Conservation (phyloP, 805 yeast genomes). For the Candida maltosa region DNA sequence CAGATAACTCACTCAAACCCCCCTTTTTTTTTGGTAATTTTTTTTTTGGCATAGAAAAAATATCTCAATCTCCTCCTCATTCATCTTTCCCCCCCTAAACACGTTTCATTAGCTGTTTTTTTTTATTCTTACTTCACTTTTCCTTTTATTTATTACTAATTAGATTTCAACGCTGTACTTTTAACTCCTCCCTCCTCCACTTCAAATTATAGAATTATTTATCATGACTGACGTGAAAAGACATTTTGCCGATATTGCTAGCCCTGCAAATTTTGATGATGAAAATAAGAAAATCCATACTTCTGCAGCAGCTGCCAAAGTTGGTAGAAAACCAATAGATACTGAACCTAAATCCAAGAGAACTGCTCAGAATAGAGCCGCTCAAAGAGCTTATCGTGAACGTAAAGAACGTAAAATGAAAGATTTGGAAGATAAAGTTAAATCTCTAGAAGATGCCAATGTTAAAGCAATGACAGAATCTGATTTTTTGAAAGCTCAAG, state of each 20-base stretch:
- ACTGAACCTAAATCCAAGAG: constrained; percentile 83
- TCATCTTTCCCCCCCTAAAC: no score
- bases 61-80: no score
- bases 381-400: constrained; percentile 96
- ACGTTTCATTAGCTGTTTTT: no score
- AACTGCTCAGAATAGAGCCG: constrained; percentile 96
- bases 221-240: constrained; percentile 32
- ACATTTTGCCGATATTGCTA: constrained; percentile 20
- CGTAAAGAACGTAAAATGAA: constrained; percentile 85
- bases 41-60: no score
- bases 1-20: no score
- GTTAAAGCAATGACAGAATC: constrained; percentile 67
- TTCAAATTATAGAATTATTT: no score
- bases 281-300: constrained; percentile 37
- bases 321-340: constrained; percentile 80
- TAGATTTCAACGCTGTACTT: no score
- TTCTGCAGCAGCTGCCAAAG: no score
- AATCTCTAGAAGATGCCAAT: constrained; percentile 67
- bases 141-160: no score
- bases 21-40: no score
- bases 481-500: constrained; percentile 72
- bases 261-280: constrained; percentile 7
- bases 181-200: no score
- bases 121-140: no score
- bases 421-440: constrained; percentile 79